Conservation (phyloP, 495 filamentous ascomycete genomes). For the Ramalina peruviana region DNA sequence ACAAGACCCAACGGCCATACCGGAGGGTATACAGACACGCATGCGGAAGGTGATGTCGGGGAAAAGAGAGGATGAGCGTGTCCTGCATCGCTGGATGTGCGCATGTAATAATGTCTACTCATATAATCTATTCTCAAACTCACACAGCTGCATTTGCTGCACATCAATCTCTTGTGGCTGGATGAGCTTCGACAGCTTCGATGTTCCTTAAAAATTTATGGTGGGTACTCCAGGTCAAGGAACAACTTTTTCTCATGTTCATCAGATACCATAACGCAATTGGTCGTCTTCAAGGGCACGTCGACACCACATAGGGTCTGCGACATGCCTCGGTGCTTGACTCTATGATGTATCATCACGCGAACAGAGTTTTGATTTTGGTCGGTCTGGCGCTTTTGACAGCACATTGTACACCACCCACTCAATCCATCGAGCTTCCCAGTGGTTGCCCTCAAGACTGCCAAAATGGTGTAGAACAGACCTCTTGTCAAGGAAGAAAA, state of each 20-base stretch:
- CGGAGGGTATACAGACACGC: constrained; percentile 6
- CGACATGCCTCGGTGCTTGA: constrained; percentile 86
- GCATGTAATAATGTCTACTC: no score
- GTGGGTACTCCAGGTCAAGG: not conserved
- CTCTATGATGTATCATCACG: constrained; percentile 97
- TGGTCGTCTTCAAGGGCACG: constrained; percentile 57
- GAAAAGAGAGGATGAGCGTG: not conserved
- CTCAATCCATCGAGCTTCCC: not conserved
- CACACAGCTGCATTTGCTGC: no score
- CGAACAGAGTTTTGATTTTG: constrained; percentile 51
- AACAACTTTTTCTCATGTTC: constrained; percentile 28
- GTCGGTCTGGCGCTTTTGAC: constrained; percentile 51
- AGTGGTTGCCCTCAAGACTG: not conserved
- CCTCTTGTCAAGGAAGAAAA: constrained; percentile 28
- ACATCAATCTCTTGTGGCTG: no score
- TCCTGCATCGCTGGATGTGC: no score
- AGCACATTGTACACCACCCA: constrained; percentile 30
- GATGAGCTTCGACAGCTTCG: no score
- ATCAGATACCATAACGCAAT: constrained; percentile 90
- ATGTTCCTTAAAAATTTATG: no score
- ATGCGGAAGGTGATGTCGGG: constrained; percentile 1
- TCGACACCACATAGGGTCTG: constrained; percentile 33
- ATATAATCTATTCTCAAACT: no score
- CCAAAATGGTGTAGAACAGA: constrained; percentile 29
- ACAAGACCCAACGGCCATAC: constrained; percentile 16